Base-by-base conservation (phyloP, 139 green algal species). In the Desmodesmus armatus region DNA sequence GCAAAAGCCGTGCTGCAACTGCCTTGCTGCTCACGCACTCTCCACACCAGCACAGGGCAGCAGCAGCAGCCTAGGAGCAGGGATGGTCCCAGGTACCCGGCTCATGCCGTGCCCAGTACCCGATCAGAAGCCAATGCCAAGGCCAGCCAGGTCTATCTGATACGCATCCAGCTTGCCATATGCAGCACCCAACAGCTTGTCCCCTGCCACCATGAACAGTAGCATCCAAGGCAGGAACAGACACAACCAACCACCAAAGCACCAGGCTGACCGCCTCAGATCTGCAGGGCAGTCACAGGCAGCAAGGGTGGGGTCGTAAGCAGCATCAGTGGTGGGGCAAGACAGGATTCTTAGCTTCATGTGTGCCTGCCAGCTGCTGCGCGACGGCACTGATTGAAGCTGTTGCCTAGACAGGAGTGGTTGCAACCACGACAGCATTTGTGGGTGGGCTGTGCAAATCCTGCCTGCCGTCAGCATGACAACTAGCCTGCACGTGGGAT, bases 221-320 rank as follows among this genome's bases (percentile, higher is more conserved):
- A 94, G 51, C 51, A 95, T 85, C 92, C 92, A 95, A 0, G 90
- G 83, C 69, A 95, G 49, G 51, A 95, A 92, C 15, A 91, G 5
- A 0, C 17, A 11, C 0, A 79, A 88, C 13, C 80, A 81, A 0
- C 86, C 77, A 0, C 55, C 29, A 40, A 93, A 90, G 41, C 60
- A 83, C 4, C 90, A 49, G 3, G 82, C 82, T 5, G 92, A 95
- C 3, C 71, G 85, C 5, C 84, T 80, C 0, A 91, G 91, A 40
- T 93, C 91, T 95, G 91, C 51, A 62, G 6, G 3, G 51, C 63
- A 69, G 21, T 37, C 58, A 23, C 17, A 23, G 25, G 33, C 58
- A 67, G 29, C 55, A 49, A 47, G 17, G 25, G 62, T 40, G 70
- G 21, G 39, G n/a, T 3, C 5, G 23, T 33, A 23, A 25, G 55